Percentiles rank a stretch among this genome's conserved stretches.
Evolutionary conservation across 257 asterid species (phyloP).

Genomic region (Solanum chiquidenum): DNA sequence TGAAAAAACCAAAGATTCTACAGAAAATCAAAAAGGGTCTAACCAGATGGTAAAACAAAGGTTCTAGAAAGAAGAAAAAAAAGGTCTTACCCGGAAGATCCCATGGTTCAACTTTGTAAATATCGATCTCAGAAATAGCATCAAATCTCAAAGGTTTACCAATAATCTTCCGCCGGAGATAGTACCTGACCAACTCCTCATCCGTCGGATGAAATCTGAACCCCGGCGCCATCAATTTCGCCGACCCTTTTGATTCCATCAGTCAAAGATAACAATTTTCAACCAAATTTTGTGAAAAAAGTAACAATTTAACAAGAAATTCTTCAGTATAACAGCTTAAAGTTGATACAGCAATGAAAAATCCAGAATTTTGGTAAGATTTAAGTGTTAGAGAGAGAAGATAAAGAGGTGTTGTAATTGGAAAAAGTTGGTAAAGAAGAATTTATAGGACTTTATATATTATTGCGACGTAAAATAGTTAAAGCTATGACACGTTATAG

Average conservation of each 20-base stretch:
- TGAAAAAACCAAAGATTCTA: background rate
- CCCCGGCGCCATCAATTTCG: constrained; percentile 67
- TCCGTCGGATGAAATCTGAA: constrained; percentile 96
- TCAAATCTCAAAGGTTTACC: constrained; percentile 55
- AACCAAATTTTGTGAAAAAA: background rate
- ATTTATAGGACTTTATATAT: background rate
- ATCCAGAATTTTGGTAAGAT: background rate
- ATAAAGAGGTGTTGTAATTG: background rate
- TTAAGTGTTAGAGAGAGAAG: background rate
- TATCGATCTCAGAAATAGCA: constrained; percentile 81
- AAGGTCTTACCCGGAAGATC: constrained; percentile 68
- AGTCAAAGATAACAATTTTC: background rate
- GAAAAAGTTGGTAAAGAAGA: background rate
- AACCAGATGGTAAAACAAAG: constrained; percentile 24
- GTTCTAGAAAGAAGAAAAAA: background rate
- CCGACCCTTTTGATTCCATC: constrained; percentile 11
- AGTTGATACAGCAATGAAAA: background rate
- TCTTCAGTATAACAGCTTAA: background rate
- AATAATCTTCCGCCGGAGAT: constrained; percentile 61
- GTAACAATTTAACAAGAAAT: background rate
- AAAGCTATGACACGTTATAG: background rate
- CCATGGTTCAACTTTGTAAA: constrained; percentile 95
- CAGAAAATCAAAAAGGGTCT: background rate
- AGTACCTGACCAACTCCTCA: constrained; percentile 84
- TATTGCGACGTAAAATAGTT: background rate